Conservation (phyloP, 2,329 filamentous ascomycete species). For the Trichoderma sp. region DNA sequence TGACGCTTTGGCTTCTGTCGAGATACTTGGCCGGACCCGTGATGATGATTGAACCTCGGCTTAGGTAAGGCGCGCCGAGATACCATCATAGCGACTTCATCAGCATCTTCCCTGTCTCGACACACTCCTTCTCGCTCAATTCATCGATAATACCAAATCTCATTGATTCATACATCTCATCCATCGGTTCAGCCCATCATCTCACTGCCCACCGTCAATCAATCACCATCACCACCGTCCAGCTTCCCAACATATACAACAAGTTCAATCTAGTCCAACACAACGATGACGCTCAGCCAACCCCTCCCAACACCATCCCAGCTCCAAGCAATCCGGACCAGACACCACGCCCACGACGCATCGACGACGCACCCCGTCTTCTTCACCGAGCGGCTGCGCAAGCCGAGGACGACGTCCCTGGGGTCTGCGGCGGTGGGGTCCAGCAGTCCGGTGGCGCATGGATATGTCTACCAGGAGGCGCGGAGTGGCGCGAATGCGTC, state of each 20-base stretch:
- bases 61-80: constrained; percentile 25
- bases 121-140: background rate
- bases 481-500: constrained; percentile 38
- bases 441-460: constrained; percentile 57
- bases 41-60: constrained; percentile 23
- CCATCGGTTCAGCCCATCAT: no score
- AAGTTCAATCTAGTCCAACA: no score
- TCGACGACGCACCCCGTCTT: constrained; percentile 73
- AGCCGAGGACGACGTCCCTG: constrained; percentile 57
- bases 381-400: constrained; percentile 66
- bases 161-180: no score
- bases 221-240: background rate
- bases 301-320: constrained; percentile 18
- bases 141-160: no score
- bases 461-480: constrained; percentile 61
- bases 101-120: background rate
- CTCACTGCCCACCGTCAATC: background rate
- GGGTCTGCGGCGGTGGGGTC: constrained; percentile 32
- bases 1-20: background rate
- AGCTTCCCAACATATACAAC: no score
- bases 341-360: constrained; percentile 51
- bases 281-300: background rate
- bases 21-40: background rate
- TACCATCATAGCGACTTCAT: constrained; percentile 25
- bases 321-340: constrained; percentile 36